These are phyloP conservation scores for Ceratocystis cacaofunesta DNA, from an alignment of 2,329 filamentous ascomycete species.

Conservation along the genomic window DNA sequence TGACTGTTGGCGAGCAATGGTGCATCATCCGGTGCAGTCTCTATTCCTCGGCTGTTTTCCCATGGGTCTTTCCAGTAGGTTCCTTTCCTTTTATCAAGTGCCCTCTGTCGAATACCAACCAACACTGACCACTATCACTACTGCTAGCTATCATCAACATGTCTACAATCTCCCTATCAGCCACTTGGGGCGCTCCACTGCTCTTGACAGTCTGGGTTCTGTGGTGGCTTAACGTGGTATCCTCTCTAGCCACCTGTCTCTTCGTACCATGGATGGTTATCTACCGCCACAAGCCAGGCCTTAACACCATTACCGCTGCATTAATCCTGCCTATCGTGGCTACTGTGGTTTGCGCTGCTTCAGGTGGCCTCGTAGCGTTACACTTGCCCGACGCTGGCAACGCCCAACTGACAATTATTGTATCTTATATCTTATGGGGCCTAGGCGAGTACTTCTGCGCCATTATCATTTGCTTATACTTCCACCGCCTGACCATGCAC, in stretches of 20 bases:
- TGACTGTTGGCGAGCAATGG: constrained; percentile 51
- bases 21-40: constrained; percentile 49
- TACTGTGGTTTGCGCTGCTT: constrained; percentile 48
- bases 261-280: constrained; percentile 43
- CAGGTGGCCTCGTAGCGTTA: constrained; percentile 48
- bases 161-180: constrained; percentile 41
- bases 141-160: constrained; percentile 46
- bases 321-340: constrained; percentile 55
- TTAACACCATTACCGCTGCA: constrained; percentile 47
- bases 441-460: constrained; percentile 44
- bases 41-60: constrained; percentile 55
- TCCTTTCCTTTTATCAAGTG: not conserved
- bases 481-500: constrained; percentile 51
- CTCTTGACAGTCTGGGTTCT: constrained; percentile 39
- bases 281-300: constrained; percentile 31
- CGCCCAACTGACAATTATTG: constrained; percentile 46
- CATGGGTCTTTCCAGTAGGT: constrained; percentile 42
- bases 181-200: constrained; percentile 44
- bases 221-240: constrained; percentile 42
- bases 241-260: constrained; percentile 39
- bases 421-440: constrained; percentile 54
- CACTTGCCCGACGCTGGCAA: constrained; percentile 41
- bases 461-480: constrained; percentile 53
- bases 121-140: not conserved
- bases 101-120: not conserved